Percentiles rank a stretch among this genome's conserved stretches.
phyloP scores from a whole-genome alignment of 495 filamentous ascomycete genomes.

The Penicillium longicatenatum region DNA sequence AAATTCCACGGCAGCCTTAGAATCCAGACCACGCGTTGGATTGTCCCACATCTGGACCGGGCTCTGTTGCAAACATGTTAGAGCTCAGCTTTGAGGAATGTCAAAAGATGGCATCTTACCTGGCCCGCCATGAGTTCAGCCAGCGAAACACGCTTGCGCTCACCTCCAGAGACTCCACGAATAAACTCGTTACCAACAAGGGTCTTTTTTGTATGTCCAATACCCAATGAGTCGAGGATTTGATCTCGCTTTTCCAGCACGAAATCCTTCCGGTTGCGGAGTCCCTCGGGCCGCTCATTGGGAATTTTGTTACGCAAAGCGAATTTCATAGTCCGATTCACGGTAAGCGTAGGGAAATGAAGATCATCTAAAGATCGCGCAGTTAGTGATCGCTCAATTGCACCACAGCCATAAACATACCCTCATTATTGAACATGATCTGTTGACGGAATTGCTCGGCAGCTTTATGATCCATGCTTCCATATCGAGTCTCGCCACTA shows the following conservation, averaged over 20 bases:
- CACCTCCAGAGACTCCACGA: slow-evolving; percentile 79
- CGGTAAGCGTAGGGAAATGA: slow-evolving; percentile 78
- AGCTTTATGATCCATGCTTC: slow-evolving; percentile 37
- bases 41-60: slow-evolving; percentile 88
- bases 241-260: slow-evolving; percentile 68
- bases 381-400: not conserved
- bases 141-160: slow-evolving; percentile 82
- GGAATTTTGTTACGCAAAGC: slow-evolving; percentile 71
- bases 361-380: slow-evolving; percentile 54
- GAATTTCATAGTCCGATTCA: slow-evolving; percentile 82
- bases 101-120: slow-evolving; percentile 22
- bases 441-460: slow-evolving; percentile 39
- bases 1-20: slow-evolving; percentile 79
- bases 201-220: slow-evolving; percentile 76
- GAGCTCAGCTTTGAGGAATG: not conserved
- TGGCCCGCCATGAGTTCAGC: slow-evolving; percentile 68
- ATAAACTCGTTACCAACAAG: slow-evolving; percentile 81
- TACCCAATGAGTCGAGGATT: slow-evolving; percentile 75
- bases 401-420: slow-evolving; percentile 2
- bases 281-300: slow-evolving; percentile 59
- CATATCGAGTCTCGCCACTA: slow-evolving; percentile 33
- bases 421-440: slow-evolving; percentile 49
- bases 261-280: slow-evolving; percentile 52
- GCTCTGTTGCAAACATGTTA: slow-evolving; percentile 32
- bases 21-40: slow-evolving; percentile 77